A percentile compares a stretch with the other conserved stretches of the same genome.
These are phyloP conservation scores for Thelonectria olida DNA, from an alignment of 2,329 filamentous ascomycete species.

Conservation along the genomic window DNA sequence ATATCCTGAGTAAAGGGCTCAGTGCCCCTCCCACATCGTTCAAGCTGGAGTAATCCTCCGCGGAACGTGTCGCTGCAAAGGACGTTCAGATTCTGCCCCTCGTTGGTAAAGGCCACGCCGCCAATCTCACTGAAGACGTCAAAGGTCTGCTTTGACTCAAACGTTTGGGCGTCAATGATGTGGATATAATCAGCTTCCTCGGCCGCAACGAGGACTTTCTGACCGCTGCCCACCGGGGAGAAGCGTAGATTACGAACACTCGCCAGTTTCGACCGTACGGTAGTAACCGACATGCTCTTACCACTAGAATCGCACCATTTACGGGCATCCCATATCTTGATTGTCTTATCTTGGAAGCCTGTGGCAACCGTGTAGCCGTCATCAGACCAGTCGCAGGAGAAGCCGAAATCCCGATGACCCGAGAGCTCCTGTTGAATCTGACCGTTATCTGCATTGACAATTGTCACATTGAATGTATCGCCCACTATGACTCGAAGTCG, in stretches of 20 bases:
- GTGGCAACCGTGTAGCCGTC: conserved; percentile 81
- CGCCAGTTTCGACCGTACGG: conserved; percentile 72
- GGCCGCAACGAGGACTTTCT: conserved; percentile 73
- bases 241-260: conserved; percentile 76
- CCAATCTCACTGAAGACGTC: conserved; percentile 81
- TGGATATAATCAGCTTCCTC: conserved; percentile 80
- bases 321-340: conserved; percentile 81
- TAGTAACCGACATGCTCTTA: conserved; percentile 56
- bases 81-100: conserved; percentile 73
- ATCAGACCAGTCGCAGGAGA: conserved; percentile 82
- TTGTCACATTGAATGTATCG: conserved; percentile 71
- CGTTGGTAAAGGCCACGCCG: conserved; percentile 72
- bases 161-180: conserved; percentile 74
- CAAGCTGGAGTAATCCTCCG: conserved; percentile 73
- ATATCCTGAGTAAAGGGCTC: conserved; percentile 37
- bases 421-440: conserved; percentile 64
- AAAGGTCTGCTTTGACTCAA: conserved; percentile 72
- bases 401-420: conserved; percentile 76
- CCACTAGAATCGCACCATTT: conserved; percentile 69
- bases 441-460: conserved; percentile 75
- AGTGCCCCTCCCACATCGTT: conserved; percentile 51
- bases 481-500: conserved; percentile 78
- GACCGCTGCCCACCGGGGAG: conserved; percentile 75
- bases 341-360: conserved; percentile 76
- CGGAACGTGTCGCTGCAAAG: conserved; percentile 72